Percentiles rank a stretch among this genome's conserved stretches.
phyloP scores from a whole-genome alignment of 1,139 yeast genomes.

The Candida sanyaensis region DNA sequence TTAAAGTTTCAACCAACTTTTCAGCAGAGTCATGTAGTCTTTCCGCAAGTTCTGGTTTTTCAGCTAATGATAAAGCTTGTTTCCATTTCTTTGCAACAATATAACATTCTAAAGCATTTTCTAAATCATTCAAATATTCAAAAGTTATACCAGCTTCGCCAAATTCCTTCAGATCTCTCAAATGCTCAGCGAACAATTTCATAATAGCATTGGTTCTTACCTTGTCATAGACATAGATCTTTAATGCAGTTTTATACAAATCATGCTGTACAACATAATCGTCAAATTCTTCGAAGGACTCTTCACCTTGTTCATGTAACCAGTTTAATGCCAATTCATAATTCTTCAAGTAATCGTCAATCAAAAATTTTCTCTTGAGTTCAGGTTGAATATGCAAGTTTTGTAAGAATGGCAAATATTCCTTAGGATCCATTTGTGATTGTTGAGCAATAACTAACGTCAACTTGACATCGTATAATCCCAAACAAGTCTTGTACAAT shows the following conservation, averaged over 20 bases:
- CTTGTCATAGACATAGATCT: slow-evolving; percentile 60
- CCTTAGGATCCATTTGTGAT: slow-evolving; percentile 97
- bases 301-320: slow-evolving; percentile 53
- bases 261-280: slow-evolving; percentile 72
- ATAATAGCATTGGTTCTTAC: slow-evolving; percentile 57
- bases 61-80: slow-evolving; percentile 71
- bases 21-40: slow-evolving; percentile 50
- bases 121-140: slow-evolving; percentile 62
- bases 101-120: slow-evolving; percentile 70
- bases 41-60: slow-evolving; percentile 34
- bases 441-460: slow-evolving; percentile 89
- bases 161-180: slow-evolving; percentile 57
- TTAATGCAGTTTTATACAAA: slow-evolving; percentile 71
- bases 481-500: slow-evolving; percentile 77
- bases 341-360: slow-evolving; percentile 77
- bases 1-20: slow-evolving; percentile 57
- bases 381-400: slow-evolving; percentile 68
- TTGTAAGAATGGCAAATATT: slow-evolving; percentile 90
- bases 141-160: slow-evolving; percentile 76
- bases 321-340: slow-evolving; percentile 68
- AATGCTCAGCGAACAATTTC: slow-evolving; percentile 59
- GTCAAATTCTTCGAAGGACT: slow-evolving; percentile 59
- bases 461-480: slow-evolving; percentile 79
- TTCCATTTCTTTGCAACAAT: slow-evolving; percentile 77
- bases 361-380: slow-evolving; percentile 67